phyloP scores from a whole-genome alignment of 345 rosid genomes.

The Pistacia vera region DNA sequence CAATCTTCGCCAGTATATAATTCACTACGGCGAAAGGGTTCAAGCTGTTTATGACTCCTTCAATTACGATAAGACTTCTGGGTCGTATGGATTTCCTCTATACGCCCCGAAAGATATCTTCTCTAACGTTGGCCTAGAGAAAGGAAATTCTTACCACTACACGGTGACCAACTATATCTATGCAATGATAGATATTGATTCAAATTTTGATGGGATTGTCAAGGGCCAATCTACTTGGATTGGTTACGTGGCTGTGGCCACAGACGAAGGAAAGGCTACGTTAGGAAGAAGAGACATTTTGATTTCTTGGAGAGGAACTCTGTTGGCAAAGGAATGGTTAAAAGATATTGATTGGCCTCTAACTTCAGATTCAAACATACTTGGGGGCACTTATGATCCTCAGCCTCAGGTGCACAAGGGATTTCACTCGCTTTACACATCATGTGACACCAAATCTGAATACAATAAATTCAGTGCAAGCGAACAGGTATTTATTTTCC shows the following conservation, averaged over 20 bases:
- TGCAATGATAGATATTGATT: slow-evolving; percentile 12
- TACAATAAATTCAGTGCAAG: slow-evolving; percentile 31
- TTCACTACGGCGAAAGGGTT: slow-evolving; percentile 52
- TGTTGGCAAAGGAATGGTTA: background rate
- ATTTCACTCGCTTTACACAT: slow-evolving; percentile 33
- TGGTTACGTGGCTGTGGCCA: slow-evolving; percentile 20
- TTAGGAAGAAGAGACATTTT: slow-evolving; percentile 40
- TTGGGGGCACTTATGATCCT: slow-evolving; percentile 10
- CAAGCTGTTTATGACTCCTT: slow-evolving; percentile 36
- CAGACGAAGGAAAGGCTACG: background rate
- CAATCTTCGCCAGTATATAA: slow-evolving; percentile 46
- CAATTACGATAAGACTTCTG: slow-evolving; percentile 26
- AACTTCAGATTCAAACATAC: slow-evolving; percentile 13
- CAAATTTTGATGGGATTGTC: background rate
- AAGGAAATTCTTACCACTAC: slow-evolving; percentile 43
- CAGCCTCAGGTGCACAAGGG: slow-evolving; percentile 36
- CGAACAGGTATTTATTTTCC: slow-evolving; percentile 34
- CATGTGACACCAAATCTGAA: background rate
- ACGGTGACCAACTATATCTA: slow-evolving; percentile 42
- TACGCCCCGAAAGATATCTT: slow-evolving; percentile 35
- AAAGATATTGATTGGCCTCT: background rate
- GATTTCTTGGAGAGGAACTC: slow-evolving; percentile 40
- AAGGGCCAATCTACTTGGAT: slow-evolving; percentile 39
- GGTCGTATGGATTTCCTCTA: slow-evolving; percentile 33
- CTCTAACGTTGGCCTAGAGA: slow-evolving; percentile 34